These are phyloP conservation scores for Melanopsichium pennsylvanicum DNA, from an alignment of 1,284 basidiomycete species.

Conservation along the genomic window DNA sequence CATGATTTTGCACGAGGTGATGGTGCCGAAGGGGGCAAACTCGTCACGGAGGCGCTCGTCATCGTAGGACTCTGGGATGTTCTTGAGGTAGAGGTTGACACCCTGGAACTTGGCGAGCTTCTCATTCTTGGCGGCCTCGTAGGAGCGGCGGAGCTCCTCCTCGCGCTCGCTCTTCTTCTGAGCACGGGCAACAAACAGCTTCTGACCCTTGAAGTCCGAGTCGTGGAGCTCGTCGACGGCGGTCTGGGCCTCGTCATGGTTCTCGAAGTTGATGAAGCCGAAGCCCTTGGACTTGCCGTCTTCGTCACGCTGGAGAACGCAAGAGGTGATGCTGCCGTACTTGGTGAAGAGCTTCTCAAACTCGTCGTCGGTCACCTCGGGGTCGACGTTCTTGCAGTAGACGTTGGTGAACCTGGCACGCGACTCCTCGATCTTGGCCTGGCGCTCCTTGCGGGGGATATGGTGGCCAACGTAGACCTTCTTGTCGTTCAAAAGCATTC, in stretches of 20 bases:
- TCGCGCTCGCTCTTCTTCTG: slow-evolving; percentile 99
- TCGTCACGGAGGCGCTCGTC: slow-evolving; percentile 69
- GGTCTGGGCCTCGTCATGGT: slow-evolving; percentile 87
- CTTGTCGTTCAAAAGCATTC: slow-evolving; percentile 94
- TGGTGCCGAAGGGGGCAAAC: slow-evolving; percentile 95
- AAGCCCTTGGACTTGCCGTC: slow-evolving; percentile 91
- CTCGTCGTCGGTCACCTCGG: slow-evolving; percentile 83
- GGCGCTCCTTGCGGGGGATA: slow-evolving; percentile 87
- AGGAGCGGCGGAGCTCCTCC: slow-evolving; percentile 91
- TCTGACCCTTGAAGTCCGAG: slow-evolving; percentile 83
- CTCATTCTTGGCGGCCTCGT: slow-evolving; percentile 95
- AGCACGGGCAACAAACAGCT: slow-evolving; percentile 93
- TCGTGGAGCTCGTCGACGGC: slow-evolving; percentile 94
- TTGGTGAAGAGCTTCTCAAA: slow-evolving; percentile 83
- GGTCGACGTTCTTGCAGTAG: slow-evolving; percentile 95
- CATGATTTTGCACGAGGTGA: slow-evolving; percentile 99
- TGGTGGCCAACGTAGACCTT: slow-evolving; percentile 94
- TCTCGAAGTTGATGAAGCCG: slow-evolving; percentile 96
- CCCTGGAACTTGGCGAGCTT: slow-evolving; percentile 98
- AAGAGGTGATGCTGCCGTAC: slow-evolving; percentile 88
- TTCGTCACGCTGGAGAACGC: slow-evolving; percentile 78
- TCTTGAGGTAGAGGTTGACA: slow-evolving; percentile 99
- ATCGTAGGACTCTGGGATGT: slow-evolving; percentile 69
- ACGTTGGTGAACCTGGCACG: slow-evolving; percentile 97
- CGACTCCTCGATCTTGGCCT: slow-evolving; percentile 92